Conservation (phyloP, 2,329 filamentous ascomycete genomes). For the Penicillium frequentans region DNA sequence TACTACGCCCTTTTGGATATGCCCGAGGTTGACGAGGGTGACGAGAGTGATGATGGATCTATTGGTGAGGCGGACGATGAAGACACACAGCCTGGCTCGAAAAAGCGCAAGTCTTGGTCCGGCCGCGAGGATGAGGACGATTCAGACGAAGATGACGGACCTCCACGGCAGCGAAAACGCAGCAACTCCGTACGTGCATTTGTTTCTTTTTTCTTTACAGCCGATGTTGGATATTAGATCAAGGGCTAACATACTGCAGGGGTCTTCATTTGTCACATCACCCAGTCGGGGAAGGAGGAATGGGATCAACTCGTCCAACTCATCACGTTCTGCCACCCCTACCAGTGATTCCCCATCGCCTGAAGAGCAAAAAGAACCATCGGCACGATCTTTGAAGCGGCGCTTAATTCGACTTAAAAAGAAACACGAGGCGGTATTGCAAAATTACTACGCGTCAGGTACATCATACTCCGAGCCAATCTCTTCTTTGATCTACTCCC, state of each 20-base stretch:
- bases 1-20: conserved; percentile 86
- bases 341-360: conserved; percentile 42
- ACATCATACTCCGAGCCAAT: conserved; percentile 93
- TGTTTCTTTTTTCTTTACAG: not conserved
- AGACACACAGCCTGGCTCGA: conserved; percentile 45
- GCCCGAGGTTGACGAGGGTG: conserved; percentile 80
- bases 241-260: conserved; percentile 25
- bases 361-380: conserved; percentile 58
- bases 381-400: conserved; percentile 69
- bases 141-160: conserved; percentile 68
- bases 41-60: conserved; percentile 59
- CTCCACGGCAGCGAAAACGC: conserved; percentile 75
- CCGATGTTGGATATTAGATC: not conserved
- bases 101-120: conserved; percentile 80
- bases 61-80: conserved; percentile 56
- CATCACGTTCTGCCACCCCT: conserved; percentile 47
- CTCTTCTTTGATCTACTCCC: conserved; percentile 88
- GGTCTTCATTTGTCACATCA: conserved; percentile 43
- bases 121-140: conserved; percentile 68
- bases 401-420: conserved; percentile 72
- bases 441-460: conserved; percentile 81
- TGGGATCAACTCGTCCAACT: conserved; percentile 45
- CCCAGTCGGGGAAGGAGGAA: conserved; percentile 42
- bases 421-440: conserved; percentile 74
- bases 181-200: conserved; percentile 72